phyloP scores from a whole-genome alignment of 169 alveolate species.

The Miamiensis avidus region DNA sequence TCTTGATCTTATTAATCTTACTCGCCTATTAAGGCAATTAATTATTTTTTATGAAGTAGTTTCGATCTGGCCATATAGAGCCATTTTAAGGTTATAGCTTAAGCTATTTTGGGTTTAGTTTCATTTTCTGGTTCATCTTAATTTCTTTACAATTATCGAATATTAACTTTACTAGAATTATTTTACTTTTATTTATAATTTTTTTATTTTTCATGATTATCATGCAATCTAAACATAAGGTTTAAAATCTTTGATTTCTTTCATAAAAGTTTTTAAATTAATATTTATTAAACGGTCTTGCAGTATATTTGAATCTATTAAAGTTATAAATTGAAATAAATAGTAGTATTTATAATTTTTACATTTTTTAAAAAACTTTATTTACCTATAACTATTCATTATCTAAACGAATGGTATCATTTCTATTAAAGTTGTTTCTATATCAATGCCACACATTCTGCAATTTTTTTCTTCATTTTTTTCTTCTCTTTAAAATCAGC shows the following conservation, averaged over 20 bases:
- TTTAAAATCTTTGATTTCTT: slow-evolving; percentile 36
- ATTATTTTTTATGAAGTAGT: not conserved
- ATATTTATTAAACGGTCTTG: slow-evolving; percentile 45
- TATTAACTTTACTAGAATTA: not conserved
- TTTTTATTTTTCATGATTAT: slow-evolving; percentile 13
- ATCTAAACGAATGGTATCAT: slow-evolving; percentile 27
- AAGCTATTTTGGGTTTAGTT: not conserved
- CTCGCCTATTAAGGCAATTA: not conserved
- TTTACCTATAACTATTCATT: not conserved
- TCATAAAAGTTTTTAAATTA: slow-evolving; percentile 42
- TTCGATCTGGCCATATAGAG: slow-evolving; percentile 17
- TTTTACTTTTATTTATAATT: slow-evolving; percentile 15
- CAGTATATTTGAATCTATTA: slow-evolving; percentile 27
- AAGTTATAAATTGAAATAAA: not conserved
- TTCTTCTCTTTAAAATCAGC: slow-evolving; percentile 14
- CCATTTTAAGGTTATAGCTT: slow-evolving; percentile 35
- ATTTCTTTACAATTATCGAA: not conserved
- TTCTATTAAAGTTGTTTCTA: slow-evolving; percentile 38
- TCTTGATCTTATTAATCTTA: not conserved
- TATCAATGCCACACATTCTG: slow-evolving; percentile 44
- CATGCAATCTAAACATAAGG: slow-evolving; percentile 40
- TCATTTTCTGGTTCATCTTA: slow-evolving; percentile 16
- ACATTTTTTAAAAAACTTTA: no score
- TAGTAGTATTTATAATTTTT: no score
- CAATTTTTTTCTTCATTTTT: slow-evolving; percentile 25